Base-by-base conservation (phyloP, 441 rosid genomes). In the Gossypium trilobum region DNA sequence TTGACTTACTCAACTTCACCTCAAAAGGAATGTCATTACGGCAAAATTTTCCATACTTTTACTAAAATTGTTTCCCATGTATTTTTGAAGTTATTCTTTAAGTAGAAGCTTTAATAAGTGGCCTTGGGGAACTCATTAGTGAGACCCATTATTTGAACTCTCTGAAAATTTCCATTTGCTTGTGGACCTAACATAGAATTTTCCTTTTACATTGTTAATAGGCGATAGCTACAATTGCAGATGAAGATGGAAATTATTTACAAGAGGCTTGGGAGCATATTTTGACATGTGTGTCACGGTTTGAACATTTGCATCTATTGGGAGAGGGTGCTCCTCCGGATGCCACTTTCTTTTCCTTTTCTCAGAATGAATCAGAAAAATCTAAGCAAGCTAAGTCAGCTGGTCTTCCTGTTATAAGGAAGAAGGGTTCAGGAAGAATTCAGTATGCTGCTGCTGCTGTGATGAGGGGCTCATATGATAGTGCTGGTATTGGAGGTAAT, bases 181-280 rank as follows among this genome's bases (percentile, higher is more conserved):
- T 67, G 2, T 71, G 14, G 56, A 25, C 62, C 67, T 58, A 54
- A 52, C 50, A 57, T 19, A 5, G 50, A 27, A 13, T 62, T 51
- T 50, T 13, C 29, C 39, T 19, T 71, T 33, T 51, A 11, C 10
- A 48, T 59, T 72, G 25, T 72, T 60, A 23, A 5, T 29, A 95
- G 99, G 97, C 96, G 72, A 84, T 95, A 79, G 89, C 92, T 74
- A 82, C 89, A 42, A 91, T 96, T 83, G 99, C 99, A 73, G 95
- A 90, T 77, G 98, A 93, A 84, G 99, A 96, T 83, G 99, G 98
- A 11, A 93, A 93, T 81, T 96, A 89, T 81, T 85, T 96, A 82
- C 98, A 91, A 86, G 99, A 96, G 77, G 98, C 98, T 65, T 96
- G 99, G 99, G 99, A 96, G 82, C 98, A 96, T 85, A 84, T 96